A percentile compares a stretch with the other conserved stretches of the same genome.
Evolutionary conservation across 768 basidiomycete species (phyloP).

Genomic region (Fomitopsis serialis): DNA sequence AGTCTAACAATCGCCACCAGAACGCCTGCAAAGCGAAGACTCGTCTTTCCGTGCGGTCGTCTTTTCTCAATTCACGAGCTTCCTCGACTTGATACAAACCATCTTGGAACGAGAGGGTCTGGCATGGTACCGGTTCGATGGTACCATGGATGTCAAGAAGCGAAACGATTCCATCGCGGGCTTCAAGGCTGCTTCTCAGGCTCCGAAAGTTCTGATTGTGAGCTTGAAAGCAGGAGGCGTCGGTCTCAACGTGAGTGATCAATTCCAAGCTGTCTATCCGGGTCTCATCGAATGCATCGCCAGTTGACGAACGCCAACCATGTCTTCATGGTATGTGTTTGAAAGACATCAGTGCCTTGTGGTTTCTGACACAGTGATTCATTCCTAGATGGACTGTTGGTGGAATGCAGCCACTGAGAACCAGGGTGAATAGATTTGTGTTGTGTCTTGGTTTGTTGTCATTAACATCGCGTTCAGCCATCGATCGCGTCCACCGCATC

Average conservation of each 20-base stretch:
- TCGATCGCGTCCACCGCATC: slow-evolving; percentile 82
- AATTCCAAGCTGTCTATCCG: not conserved
- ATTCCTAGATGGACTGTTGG: slow-evolving; percentile 82
- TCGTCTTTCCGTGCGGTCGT: slow-evolving; percentile 79
- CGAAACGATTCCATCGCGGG: slow-evolving; percentile 68
- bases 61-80: slow-evolving; percentile 88
- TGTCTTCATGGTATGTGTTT: slow-evolving; percentile 71
- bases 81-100: slow-evolving; percentile 75
- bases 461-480: slow-evolving; percentile 38
- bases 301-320: slow-evolving; percentile 77
- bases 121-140: slow-evolving; percentile 80
- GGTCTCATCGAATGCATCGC: not conserved
- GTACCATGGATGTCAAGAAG: slow-evolving; percentile 85
- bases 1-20: slow-evolving; percentile 25
- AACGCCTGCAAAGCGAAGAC: slow-evolving; percentile 62
- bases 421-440: slow-evolving; percentile 44
- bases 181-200: slow-evolving; percentile 66
- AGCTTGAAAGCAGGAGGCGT: slow-evolving; percentile 91
- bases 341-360: not conserved
- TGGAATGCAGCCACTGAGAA: slow-evolving; percentile 84
- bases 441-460: no score
- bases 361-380: not conserved
- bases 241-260: slow-evolving; percentile 66
- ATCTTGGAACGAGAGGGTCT: slow-evolving; percentile 66
- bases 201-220: slow-evolving; percentile 71